Evolutionary conservation across 495 filamentous ascomycete genomes (phyloP).

Genomic region (Xylaria venustula): DNA sequence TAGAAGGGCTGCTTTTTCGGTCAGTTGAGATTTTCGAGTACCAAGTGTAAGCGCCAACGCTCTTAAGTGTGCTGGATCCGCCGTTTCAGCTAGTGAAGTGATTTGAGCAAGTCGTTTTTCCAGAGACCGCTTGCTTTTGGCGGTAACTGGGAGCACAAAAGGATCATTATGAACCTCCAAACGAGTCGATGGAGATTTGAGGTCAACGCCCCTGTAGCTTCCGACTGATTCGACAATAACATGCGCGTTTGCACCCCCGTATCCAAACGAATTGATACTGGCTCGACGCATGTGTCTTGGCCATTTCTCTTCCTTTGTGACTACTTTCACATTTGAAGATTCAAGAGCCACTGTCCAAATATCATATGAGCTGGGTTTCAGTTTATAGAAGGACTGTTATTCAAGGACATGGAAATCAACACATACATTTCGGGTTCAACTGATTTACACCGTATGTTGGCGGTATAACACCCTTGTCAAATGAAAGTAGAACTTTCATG

Average conservation of each 20-base stretch:
- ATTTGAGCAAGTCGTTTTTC: constrained; percentile 2
- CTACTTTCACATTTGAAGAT: constrained; percentile 30
- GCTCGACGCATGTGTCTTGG: constrained; percentile 18
- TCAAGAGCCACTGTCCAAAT: constrained; percentile 9
- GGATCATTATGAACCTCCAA: too few species aligned
- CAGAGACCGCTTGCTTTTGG: constrained; percentile 16
- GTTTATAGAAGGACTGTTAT: too few species aligned
- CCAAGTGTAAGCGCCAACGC: too few species aligned
- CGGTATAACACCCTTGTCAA: neutral
- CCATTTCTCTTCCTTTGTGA: constrained; percentile 16
- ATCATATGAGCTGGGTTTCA: too few species aligned
- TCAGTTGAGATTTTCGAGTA: too few species aligned
- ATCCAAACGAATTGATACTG: constrained; percentile 48
- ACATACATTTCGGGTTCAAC: constrained; percentile 29
- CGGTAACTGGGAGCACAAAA: constrained; percentile 18
- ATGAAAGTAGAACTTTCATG: neutral
- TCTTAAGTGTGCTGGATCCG: too few species aligned
- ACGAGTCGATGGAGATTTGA: too few species aligned
- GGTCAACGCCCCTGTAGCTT: too few species aligned
- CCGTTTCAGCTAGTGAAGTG: neutral
- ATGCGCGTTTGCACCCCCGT: constrained; percentile 48
- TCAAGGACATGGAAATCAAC: neutral
- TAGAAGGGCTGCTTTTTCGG: too few species aligned
- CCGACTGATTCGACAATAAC: constrained; percentile 35
- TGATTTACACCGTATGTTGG: constrained; percentile 15